A percentile compares a stretch with the other conserved stretches of the same genome.
These are phyloP conservation scores for Clausena lansium DNA, from an alignment of 345 rosid species.

Conservation along the genomic window DNA sequence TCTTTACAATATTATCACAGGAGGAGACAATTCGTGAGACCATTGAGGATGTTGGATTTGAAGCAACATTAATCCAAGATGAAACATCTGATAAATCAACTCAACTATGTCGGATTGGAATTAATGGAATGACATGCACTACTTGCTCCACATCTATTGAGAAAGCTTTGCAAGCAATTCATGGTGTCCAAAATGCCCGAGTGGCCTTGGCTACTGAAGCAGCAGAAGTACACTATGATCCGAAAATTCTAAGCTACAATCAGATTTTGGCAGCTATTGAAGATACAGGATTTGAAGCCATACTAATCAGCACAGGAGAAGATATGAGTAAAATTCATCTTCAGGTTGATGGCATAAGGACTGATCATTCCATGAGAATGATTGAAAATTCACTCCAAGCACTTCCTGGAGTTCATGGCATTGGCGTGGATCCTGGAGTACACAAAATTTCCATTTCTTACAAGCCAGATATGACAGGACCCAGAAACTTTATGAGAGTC, in stretches of 20 bases:
- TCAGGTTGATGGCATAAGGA: constrained; percentile 61
- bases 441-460: constrained; percentile 62
- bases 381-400: constrained; percentile 68
- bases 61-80: constrained; percentile 55
- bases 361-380: constrained; percentile 45
- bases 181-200: constrained; percentile 67
- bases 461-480: constrained; percentile 71
- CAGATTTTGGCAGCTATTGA: constrained; percentile 49
- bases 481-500: constrained; percentile 65
- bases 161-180: constrained; percentile 51
- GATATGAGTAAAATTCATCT: constrained; percentile 71
- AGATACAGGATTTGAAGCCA: constrained; percentile 69
- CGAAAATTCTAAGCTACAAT: constrained; percentile 35
- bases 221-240: constrained; percentile 74
- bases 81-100: constrained; percentile 48
- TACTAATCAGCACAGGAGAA: constrained; percentile 68
- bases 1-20: constrained; percentile 22
- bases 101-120: constrained; percentile 69
- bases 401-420: constrained; percentile 74
- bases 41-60: constrained; percentile 82
- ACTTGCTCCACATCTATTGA: constrained; percentile 79
- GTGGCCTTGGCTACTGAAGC: constrained; percentile 93
- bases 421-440: constrained; percentile 29
- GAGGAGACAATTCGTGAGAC: constrained; percentile 83
- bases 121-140: constrained; percentile 90